These are phyloP conservation scores for Russula abietina DNA, from an alignment of 768 basidiomycete genomes.

Conservation along the genomic window DNA sequence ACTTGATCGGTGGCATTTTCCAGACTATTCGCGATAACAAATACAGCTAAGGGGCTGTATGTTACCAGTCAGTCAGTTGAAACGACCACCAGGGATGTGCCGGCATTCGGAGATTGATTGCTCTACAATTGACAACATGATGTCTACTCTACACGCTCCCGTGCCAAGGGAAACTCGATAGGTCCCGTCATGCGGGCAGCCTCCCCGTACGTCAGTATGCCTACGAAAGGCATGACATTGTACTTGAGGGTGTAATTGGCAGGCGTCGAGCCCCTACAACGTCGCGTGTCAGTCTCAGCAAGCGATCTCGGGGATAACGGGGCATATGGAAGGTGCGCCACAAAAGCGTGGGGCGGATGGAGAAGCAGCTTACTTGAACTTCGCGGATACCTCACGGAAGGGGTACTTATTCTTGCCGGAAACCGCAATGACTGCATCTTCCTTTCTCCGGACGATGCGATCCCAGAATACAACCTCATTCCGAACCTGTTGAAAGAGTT, in stretches of 20 bases:
- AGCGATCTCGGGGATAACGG: constrained; percentile 12
- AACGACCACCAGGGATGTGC: not conserved
- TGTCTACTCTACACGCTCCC: constrained; percentile 22
- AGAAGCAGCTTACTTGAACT: constrained; percentile 62
- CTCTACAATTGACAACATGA: not conserved
- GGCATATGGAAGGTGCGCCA: not conserved
- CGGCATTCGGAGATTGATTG: not conserved
- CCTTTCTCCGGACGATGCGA: constrained; percentile 76
- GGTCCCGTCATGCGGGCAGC: constrained; percentile 43
- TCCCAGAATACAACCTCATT: constrained; percentile 91
- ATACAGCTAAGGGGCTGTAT: not conserved
- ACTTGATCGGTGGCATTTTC: not conserved
- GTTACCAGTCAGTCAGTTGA: not conserved
- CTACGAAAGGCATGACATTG: constrained; percentile 88
- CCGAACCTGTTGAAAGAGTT: constrained; percentile 40
- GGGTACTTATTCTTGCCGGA: constrained; percentile 76
- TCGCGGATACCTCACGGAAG: constrained; percentile 65
- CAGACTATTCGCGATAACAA: not conserved
- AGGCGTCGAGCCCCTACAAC: constrained; percentile 53
- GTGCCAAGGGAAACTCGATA: constrained; percentile 32
- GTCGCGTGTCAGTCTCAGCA: constrained; percentile 20
- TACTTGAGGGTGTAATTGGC: constrained; percentile 75
- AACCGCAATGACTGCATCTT: constrained; percentile 63
- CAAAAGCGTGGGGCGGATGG: not conserved
- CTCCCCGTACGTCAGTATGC: constrained; percentile 71